Percentiles rank a stretch among this genome's conserved stretches.
Conservation (phyloP, 2,329 filamentous ascomycete species). For the Aspergillus flavus region DNA sequence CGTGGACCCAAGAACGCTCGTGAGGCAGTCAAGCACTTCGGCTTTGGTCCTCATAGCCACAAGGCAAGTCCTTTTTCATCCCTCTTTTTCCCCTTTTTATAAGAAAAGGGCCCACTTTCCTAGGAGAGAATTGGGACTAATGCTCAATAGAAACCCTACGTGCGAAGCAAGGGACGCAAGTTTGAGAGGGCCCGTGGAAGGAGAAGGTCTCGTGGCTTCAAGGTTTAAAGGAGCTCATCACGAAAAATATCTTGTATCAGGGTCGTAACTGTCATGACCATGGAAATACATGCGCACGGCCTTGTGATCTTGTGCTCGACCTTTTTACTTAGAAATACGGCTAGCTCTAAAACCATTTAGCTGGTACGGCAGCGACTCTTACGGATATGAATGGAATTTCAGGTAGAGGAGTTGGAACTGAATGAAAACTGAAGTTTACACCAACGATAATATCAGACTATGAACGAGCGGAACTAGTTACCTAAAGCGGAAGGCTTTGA, state of each 20-base stretch:
- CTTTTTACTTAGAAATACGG: background rate
- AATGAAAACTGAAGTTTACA: slow-evolving; percentile 21
- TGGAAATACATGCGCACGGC: slow-evolving; percentile 3
- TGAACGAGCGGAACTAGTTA: background rate
- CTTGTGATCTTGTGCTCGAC: slow-evolving; percentile 2
- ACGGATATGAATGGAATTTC: slow-evolving; percentile 12
- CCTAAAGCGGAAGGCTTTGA: slow-evolving; percentile 45
- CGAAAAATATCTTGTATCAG: slow-evolving; percentile 7
- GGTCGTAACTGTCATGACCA: slow-evolving; percentile 7
- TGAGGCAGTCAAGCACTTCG: slow-evolving; percentile 99
- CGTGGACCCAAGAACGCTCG: slow-evolving; percentile 97
- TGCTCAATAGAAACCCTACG: slow-evolving; percentile 79
- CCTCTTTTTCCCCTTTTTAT: background rate
- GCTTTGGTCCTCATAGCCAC: slow-evolving; percentile 95
- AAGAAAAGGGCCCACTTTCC: too few relatives aligned
- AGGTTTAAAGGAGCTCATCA: slow-evolving; percentile 72
- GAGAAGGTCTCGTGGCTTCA: slow-evolving; percentile 98
- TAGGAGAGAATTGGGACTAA: slow-evolving; percentile 15
- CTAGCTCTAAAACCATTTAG: slow-evolving; percentile 1
- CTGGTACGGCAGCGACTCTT: slow-evolving; percentile 9
- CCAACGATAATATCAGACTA: background rate
- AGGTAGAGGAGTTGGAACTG: slow-evolving; percentile 16
- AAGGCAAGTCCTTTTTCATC: slow-evolving; percentile 64
- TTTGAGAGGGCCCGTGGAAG: slow-evolving; percentile 99
- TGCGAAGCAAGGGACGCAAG: slow-evolving; percentile 99